phyloP scores from a whole-genome alignment of 2,329 filamentous ascomycete species.

The Trichophyton schoenleinii region DNA sequence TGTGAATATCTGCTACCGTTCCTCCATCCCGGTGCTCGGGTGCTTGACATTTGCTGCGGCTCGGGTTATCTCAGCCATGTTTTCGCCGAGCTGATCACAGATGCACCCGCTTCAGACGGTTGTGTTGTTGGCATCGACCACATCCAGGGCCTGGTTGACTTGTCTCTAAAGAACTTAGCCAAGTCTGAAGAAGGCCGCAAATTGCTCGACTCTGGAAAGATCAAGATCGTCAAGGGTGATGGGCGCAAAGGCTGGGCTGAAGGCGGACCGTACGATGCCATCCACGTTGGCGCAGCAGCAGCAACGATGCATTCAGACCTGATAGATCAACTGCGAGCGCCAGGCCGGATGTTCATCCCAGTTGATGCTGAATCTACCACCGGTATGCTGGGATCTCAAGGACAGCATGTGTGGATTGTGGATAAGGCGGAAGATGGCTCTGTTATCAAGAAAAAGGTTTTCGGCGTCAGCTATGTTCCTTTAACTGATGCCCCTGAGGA shows the following conservation, averaged over 20 bases:
- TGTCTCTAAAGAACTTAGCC: slow-evolving; percentile 53
- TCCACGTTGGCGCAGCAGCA: slow-evolving; percentile 87
- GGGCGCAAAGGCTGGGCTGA: slow-evolving; percentile 54
- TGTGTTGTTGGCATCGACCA: slow-evolving; percentile 63
- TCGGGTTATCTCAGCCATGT: slow-evolving; percentile 81
- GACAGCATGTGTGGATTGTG: slow-evolving; percentile 51
- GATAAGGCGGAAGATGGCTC: slow-evolving; percentile 49
- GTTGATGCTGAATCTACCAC: slow-evolving; percentile 35
- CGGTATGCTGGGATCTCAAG: slow-evolving; percentile 18
- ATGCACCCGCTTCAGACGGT: slow-evolving; percentile 26
- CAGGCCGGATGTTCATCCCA: slow-evolving; percentile 61
- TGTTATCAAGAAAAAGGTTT: slow-evolving; percentile 44
- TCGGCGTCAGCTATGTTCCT: slow-evolving; percentile 52
- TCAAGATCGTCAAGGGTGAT: slow-evolving; percentile 64
- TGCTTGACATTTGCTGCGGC: slow-evolving; percentile 64
- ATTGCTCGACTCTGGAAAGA: slow-evolving; percentile 51
- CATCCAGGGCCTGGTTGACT: slow-evolving; percentile 49
- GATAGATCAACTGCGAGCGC: slow-evolving; percentile 62
- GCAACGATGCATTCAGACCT: slow-evolving; percentile 57
- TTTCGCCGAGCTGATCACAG: slow-evolving; percentile 58
- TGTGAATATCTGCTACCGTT: slow-evolving; percentile 49
- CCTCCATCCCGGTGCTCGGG: slow-evolving; percentile 42
- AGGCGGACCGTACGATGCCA: slow-evolving; percentile 65
- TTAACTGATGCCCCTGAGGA: slow-evolving; percentile 45
- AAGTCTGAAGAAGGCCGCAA: slow-evolving; percentile 47